These are phyloP conservation scores for Neolentinus lepideus DNA, from an alignment of 1,284 basidiomycete genomes.

Conservation along the genomic window DNA sequence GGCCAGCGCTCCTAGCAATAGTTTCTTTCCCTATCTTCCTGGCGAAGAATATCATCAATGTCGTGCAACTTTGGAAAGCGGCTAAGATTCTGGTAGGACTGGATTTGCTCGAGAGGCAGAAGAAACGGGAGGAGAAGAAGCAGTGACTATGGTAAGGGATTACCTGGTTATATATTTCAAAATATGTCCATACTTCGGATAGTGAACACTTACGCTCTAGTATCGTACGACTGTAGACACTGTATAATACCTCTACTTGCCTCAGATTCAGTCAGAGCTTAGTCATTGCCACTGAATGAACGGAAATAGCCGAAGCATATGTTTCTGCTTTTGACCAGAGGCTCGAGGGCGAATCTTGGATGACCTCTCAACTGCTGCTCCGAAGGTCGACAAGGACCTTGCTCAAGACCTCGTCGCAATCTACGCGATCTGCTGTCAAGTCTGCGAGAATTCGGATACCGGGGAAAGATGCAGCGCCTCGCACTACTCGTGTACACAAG, in stretches of 20 bases:
- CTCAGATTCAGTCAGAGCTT: neutral
- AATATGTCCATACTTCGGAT: neutral
- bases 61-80: constrained; percentile 98
- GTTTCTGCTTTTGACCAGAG: neutral
- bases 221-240: neutral
- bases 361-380: constrained; percentile 49
- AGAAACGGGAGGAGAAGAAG: constrained; percentile 46
- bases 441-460: constrained; percentile 27
- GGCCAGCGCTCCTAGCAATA: constrained; percentile 72
- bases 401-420: constrained; percentile 28
- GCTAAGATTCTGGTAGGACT: constrained; percentile 92
- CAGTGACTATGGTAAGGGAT: neutral
- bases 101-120: constrained; percentile 77
- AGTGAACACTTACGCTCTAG: neutral
- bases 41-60: constrained; percentile 90
- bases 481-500: constrained; percentile 23
- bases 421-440: constrained; percentile 25
- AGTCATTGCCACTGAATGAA: too few relatives aligned
- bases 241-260: neutral
- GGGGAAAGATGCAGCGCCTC: constrained; percentile 21
- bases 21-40: constrained; percentile 69
- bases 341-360: constrained; percentile 22
- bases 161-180: neutral
- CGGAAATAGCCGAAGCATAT: too few relatives aligned
- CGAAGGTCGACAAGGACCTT: constrained; percentile 40